Evolutionary conservation across 192 early-diverging fungal species (phyloP).

Genomic region (Coemansia sp.): DNA sequence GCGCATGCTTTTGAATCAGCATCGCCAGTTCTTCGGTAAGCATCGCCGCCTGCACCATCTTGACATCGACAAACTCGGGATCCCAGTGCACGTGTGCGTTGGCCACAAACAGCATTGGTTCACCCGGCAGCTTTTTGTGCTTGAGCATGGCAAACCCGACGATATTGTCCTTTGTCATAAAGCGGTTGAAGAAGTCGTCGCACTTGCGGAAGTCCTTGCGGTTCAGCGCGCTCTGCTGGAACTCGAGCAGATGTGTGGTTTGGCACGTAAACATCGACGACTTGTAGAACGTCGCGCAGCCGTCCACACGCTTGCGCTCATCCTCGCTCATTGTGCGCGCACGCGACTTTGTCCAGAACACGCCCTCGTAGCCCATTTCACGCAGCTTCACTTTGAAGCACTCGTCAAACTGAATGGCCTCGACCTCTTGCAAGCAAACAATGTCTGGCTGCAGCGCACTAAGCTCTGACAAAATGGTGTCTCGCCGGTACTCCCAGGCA

Average conservation of each 20-base stretch:
- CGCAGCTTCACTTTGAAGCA: constrained; percentile 75
- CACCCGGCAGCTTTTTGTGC: constrained; percentile 67
- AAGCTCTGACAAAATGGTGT: constrained; percentile 83
- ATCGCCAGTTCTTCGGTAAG: constrained; percentile 85
- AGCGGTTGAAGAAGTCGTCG: constrained; percentile 94
- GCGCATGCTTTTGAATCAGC: constrained; percentile 54
- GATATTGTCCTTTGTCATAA: constrained; percentile 97
- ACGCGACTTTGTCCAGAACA: constrained; percentile 93
- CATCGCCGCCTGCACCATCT: constrained; percentile 93
- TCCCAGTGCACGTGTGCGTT: constrained; percentile 97
- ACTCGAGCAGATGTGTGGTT: constrained; percentile 90
- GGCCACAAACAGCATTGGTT: constrained; percentile 69
- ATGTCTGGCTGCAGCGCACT: constrained; percentile 85
- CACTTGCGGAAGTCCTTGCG: constrained; percentile 84
- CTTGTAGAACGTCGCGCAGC: constrained; percentile 94
- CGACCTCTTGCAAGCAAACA: constrained; percentile 93
- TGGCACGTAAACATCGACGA: constrained; percentile 74
- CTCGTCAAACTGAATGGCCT: constrained; percentile 82
- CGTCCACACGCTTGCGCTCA: constrained; percentile 85
- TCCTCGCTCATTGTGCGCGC: constrained; percentile 91
- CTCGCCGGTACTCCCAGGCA: constrained; percentile 90
- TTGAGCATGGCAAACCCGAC: constrained; percentile 81
- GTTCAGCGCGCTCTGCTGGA: constrained; percentile 88
- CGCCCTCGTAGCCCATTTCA: constrained; percentile 77
- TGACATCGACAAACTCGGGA: constrained; percentile 86